Evolutionary conservation across 2,329 filamentous ascomycete species (phyloP).

Genomic region (Samsoniella hepiali): DNA sequence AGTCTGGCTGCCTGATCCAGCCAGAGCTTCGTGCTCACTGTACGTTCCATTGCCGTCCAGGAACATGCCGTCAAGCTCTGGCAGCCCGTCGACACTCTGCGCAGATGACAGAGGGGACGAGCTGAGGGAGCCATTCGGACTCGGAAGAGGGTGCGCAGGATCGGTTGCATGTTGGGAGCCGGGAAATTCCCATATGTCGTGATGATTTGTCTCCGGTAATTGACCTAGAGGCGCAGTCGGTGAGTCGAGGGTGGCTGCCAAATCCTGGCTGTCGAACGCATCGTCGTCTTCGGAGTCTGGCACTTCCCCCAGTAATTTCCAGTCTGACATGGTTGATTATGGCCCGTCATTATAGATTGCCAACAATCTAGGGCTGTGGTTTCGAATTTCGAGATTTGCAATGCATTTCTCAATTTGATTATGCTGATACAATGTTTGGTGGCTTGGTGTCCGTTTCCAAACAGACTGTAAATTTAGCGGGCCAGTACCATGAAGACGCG

Average conservation of each 20-base stretch:
- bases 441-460: not conserved
- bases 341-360: constrained; percentile 21
- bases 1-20: not conserved
- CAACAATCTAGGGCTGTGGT: not conserved
- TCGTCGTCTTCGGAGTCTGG: constrained; percentile 51
- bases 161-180: constrained; percentile 29
- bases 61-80: constrained; percentile 23
- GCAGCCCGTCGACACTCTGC: constrained; percentile 28
- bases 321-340: constrained; percentile 40
- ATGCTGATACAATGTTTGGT: not conserved
- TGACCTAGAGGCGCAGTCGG: constrained; percentile 1
- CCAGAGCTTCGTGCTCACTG: constrained; percentile 17
- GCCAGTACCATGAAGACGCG: constrained; percentile 10
- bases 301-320: constrained; percentile 50
- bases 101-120: constrained; percentile 37
- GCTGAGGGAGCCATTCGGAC: constrained; percentile 18
- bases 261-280: constrained; percentile 38
- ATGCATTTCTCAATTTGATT: not conserved
- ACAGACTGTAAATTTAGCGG: constrained; percentile 11
- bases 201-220: constrained; percentile 1
- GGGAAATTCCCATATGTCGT: constrained; percentile 37
- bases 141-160: constrained; percentile 11
- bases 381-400: not conserved
- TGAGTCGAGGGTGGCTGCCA: constrained; percentile 21
- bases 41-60: not conserved